Conservation (phyloP, 331 rosid genomes). For the Cydonia oblonga region DNA sequence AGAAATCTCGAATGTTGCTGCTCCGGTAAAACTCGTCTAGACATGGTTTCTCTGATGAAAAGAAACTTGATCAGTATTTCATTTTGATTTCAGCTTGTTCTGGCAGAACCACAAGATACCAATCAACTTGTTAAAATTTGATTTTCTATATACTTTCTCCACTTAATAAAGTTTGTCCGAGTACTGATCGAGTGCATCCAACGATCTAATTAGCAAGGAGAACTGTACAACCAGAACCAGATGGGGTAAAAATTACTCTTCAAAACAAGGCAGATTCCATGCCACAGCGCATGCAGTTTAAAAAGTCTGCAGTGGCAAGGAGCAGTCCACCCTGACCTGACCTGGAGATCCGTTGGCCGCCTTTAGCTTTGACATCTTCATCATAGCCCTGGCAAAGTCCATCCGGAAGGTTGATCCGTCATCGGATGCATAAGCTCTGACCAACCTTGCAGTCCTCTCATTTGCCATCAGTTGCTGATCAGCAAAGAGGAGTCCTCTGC, state of each 20-base stretch:
- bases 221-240: no score
- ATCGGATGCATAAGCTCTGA: conserved; percentile 69
- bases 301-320: conserved; percentile 9
- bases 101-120: no score
- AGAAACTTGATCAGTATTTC: no score
- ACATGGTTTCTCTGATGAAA: no score
- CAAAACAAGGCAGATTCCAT: background rate
- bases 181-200: no score
- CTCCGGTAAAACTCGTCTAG: no score
- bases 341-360: conserved; percentile 55
- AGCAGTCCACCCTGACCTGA: conserved; percentile 48
- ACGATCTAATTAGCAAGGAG: no score
- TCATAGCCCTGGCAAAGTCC: conserved; percentile 61
- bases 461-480: conserved; percentile 81
- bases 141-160: no score
- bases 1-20: no score
- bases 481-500: conserved; percentile 74
- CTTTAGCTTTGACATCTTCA: conserved; percentile 53
- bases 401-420: conserved; percentile 63
- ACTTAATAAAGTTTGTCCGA: no score
- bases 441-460: conserved; percentile 54
- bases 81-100: no score
- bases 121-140: no score
- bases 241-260: background rate
- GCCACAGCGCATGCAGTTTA: background rate